Base-by-base conservation (phyloP, 2,329 filamentous ascomycete genomes). In the Chrysoporthe austroafricana region DNA sequence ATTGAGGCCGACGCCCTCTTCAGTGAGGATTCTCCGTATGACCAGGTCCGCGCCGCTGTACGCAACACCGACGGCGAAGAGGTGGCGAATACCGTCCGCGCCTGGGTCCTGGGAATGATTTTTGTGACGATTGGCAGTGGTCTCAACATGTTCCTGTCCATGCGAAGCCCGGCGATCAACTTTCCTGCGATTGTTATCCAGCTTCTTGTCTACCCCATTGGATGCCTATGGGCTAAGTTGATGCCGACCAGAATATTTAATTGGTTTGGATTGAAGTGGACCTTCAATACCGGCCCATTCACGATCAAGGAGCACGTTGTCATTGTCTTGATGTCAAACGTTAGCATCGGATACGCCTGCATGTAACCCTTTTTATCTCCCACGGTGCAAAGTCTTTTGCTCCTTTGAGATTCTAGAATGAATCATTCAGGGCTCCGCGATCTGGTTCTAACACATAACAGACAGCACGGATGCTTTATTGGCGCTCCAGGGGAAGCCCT, bases 241-340 rank as follows among this genome's bases (percentile, higher is more conserved):
- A 74, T 84, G 71, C 82, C 83, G 1, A 78, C 73, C 2, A 76
- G 75, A 62, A 74, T 78, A 3, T 81, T 81, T 73, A 79, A 75
- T 39, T 78, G 76, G 0, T 81, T 83, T 56, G 82, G 83, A 5
- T 18, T 79, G 26, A 73, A 74, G 21, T 83, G 79, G 77, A 81
- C 79, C 4, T 73, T 83, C 46, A 83, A 83, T 64, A 72, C 80
- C 0, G 80, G 80, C 0, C 80, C 79, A 0, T 84, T 83, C 72
- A 83, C 77, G 34, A 77, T 80, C 71, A 84, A 83, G 66, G 82
- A 84, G 70, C 81, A 83, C 61, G 77, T 78, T 7, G 74, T 83
- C 48, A 75, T 83, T 70, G 79, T 79, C 2, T 74, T 83, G 44
- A 83, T 83, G 81, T 78, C 80, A 4, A 81, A 80, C 62, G 80